These are phyloP conservation scores for Pyronema omphalodes DNA, from an alignment of 495 filamentous ascomycete species.

Conservation along the genomic window DNA sequence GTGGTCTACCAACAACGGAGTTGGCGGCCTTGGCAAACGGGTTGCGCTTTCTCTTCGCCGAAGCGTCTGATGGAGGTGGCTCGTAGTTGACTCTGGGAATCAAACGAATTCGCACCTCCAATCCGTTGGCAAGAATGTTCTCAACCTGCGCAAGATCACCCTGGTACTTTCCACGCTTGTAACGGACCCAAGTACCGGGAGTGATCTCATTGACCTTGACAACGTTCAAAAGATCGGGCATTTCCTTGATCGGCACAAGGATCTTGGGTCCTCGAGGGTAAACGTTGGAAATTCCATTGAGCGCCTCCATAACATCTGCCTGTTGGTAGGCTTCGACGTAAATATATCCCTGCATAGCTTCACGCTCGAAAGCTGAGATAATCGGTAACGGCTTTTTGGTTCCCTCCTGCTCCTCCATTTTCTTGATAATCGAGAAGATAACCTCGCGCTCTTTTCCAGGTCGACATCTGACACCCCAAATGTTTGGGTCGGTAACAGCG, in stretches of 20 bases:
- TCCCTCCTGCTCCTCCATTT: conserved; percentile 57
- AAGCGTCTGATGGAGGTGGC: conserved; percentile 33
- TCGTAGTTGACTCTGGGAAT: conserved; percentile 81
- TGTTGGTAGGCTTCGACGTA: conserved; percentile 83
- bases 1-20: conserved; percentile 43
- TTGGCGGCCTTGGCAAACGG: conserved; percentile 29
- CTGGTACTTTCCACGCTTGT: conserved; percentile 65
- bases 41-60: conserved; percentile 60
- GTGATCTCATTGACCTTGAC: conserved; percentile 70
- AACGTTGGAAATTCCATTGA: conserved; percentile 67
- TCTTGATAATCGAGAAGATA: conserved; percentile 65
- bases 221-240: conserved; percentile 85
- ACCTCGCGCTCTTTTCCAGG: conserved; percentile 88
- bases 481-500: conserved; percentile 84
- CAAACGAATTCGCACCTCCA: conserved; percentile 67
- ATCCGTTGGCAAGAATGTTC: conserved; percentile 79
- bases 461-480: conserved; percentile 87
- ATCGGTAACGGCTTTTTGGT: conserved; percentile 62
- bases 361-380: conserved; percentile 76
- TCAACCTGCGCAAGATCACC: conserved; percentile 86
- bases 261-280: conserved; percentile 70
- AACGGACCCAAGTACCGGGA: conserved; percentile 78
- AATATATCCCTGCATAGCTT: conserved; percentile 78
- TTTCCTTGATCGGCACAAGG: conserved; percentile 87
- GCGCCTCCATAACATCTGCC: conserved; percentile 60